Percentiles rank a stretch among this genome's conserved stretches.
phyloP scores from a whole-genome alignment of 495 filamentous ascomycete species.

The Annulohypoxylon nitens region DNA sequence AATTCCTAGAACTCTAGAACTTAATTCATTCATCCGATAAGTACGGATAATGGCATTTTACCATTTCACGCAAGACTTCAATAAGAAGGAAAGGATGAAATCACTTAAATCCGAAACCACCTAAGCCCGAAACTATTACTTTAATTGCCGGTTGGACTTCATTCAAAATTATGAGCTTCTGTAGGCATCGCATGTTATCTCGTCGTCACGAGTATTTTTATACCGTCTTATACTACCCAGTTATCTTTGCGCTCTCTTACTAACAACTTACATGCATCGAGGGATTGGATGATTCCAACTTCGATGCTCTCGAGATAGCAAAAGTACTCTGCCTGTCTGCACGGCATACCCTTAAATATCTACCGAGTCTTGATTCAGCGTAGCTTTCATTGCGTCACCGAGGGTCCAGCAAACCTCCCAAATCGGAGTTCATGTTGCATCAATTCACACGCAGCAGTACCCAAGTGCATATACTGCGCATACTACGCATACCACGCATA shows the following conservation, averaged over 20 bases:
- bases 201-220: background rate
- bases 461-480: conserved; percentile 15
- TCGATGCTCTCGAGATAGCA: background rate
- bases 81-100: background rate
- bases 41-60: background rate
- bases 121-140: too few relatives aligned
- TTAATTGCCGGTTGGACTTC: background rate
- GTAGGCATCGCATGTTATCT: background rate
- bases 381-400: conserved; percentile 35
- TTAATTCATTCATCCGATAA: conserved; percentile 9
- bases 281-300: background rate
- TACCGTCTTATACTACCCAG: background rate
- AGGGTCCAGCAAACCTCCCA: conserved; percentile 26
- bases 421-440: conserved; percentile 41
- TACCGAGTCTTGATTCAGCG: conserved; percentile 27
- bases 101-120: too few relatives aligned
- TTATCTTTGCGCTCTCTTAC: background rate
- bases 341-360: conserved; percentile 16
- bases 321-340: background rate
- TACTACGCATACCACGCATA: background rate
- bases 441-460: conserved; percentile 20
- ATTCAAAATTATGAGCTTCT: too few relatives aligned
- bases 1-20: background rate
- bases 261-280: background rate
- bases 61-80: background rate